Percentiles rank a stretch among this genome's conserved stretches.
These are phyloP conservation scores for Myxozyma mucilagina DNA, from an alignment of 805 yeast species.

Conservation along the genomic window DNA sequence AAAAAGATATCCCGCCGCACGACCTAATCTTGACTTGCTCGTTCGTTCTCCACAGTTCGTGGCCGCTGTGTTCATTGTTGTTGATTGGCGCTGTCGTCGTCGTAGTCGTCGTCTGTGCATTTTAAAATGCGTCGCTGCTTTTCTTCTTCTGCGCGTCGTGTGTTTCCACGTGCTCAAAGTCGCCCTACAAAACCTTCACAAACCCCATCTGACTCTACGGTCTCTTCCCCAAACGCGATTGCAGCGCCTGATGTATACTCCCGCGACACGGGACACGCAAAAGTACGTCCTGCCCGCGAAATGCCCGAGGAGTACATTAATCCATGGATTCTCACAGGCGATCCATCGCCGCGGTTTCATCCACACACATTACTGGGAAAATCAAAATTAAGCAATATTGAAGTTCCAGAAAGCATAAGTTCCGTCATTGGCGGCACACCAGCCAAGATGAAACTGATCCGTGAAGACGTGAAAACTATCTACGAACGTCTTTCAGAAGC, in stretches of 20 bases:
- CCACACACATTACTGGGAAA: conserved; percentile 21
- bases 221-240: neutral
- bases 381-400: conserved; percentile 11
- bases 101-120: too few species aligned
- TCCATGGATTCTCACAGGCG: conserved; percentile 7
- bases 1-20: too few species aligned
- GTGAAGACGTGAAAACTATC: conserved; percentile 12
- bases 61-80: too few species aligned
- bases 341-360: conserved; percentile 13
- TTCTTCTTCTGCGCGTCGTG: neutral
- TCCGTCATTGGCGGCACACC: conserved; percentile 21
- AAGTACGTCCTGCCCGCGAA: conserved; percentile 1
- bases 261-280: neutral
- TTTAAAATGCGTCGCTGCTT: too few species aligned
- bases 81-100: too few species aligned
- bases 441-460: conserved; percentile 18
- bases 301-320: conserved; percentile 15
- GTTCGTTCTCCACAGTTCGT: too few species aligned
- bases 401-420: conserved; percentile 9
- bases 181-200: too few species aligned
- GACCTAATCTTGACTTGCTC: too few species aligned
- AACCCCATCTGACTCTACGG: too few species aligned
- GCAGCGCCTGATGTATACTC: conserved; percentile 8
- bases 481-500: conserved; percentile 8
- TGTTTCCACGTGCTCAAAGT: too few species aligned